phyloP scores from a whole-genome alignment of 805 yeast genomes.

The Metschnikowia lochheadii region DNA sequence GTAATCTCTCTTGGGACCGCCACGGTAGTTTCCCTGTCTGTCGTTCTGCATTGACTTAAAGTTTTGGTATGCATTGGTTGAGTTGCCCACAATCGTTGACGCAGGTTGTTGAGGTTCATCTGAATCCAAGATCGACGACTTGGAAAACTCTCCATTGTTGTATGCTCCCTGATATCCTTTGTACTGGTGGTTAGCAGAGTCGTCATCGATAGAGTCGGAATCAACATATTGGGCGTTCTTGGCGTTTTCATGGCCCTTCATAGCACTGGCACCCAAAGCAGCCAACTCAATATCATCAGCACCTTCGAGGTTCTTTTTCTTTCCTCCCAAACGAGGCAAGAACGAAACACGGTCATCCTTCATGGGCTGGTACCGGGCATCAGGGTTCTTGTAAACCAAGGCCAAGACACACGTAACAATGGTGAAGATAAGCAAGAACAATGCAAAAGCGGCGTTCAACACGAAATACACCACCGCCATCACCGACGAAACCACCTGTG shows the following conservation, averaged over 20 bases:
- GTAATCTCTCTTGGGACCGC: constrained; percentile 6
- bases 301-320: constrained; percentile 24
- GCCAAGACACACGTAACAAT: constrained; percentile 85
- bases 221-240: constrained; percentile 25
- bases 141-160: constrained; percentile 12
- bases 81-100: constrained; percentile 41
- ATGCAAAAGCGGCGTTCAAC: constrained; percentile 83
- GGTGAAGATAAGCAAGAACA: constrained; percentile 77
- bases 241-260: constrained; percentile 54
- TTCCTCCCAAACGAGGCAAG: constrained; percentile 57
- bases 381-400: constrained; percentile 84
- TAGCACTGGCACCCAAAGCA: constrained; percentile 68
- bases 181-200: constrained; percentile 10
- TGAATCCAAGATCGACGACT: constrained; percentile 13
- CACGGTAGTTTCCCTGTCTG: constrained; percentile 4
- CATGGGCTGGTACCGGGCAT: constrained; percentile 92
- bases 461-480: constrained; percentile 89
- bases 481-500: constrained; percentile 83
- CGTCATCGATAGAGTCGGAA: constrained; percentile 30
- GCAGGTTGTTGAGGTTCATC: constrained; percentile 41
- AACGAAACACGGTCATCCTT: constrained; percentile 96
- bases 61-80: constrained; percentile 25
- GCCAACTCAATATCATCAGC: constrained; percentile 58
- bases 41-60: constrained; percentile 19
- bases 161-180: constrained; percentile 12